Conservation (phyloP, 495 filamentous ascomycete species). For the Oidiodendron maius region DNA sequence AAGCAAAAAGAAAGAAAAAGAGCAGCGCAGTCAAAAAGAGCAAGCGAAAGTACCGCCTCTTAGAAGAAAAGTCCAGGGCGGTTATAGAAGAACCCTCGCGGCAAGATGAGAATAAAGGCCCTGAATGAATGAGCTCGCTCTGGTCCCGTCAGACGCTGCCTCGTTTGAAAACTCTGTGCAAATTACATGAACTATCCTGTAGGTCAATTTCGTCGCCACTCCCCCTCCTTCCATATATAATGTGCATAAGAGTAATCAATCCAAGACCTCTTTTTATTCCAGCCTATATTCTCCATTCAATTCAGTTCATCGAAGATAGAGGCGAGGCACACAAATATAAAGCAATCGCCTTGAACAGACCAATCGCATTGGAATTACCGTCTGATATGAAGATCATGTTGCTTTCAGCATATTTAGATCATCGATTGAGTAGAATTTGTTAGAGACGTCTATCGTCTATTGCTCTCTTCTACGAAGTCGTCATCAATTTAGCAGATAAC, state of each 20-base stretch:
- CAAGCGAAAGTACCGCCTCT: slow-evolving; percentile 40
- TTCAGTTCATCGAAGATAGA: slow-evolving; percentile 25
- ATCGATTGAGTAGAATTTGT: slow-evolving; percentile 28
- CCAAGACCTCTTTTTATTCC: slow-evolving; percentile 21
- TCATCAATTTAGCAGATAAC: slow-evolving; percentile 22
- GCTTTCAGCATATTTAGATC: slow-evolving; percentile 26
- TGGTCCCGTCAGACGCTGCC: no score
- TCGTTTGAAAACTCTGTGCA: no score
- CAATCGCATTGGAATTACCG: slow-evolving; percentile 27
- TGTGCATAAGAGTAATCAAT: slow-evolving; percentile 26
- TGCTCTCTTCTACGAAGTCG: slow-evolving; percentile 16
- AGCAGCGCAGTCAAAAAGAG: slow-evolving; percentile 44
- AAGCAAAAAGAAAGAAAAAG: slow-evolving; percentile 38
- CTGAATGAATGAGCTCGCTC: no score
- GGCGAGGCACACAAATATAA: slow-evolving; percentile 15
- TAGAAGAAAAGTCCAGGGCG: slow-evolving; percentile 35
- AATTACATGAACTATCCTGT: no score
- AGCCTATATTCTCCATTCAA: slow-evolving; percentile 14
- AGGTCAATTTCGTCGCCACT: no score
- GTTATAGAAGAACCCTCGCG: slow-evolving; percentile 2
- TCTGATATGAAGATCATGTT: slow-evolving; percentile 32
- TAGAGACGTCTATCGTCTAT: slow-evolving; percentile 30
- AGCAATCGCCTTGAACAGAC: slow-evolving; percentile 34
- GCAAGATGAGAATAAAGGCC: background rate
- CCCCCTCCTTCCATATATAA: no score